Evolutionary conservation across 1,284 basidiomycete species (phyloP), one percentile per base, ranked within the genome.

Genomic region (Cronartium ribicola): DNA sequence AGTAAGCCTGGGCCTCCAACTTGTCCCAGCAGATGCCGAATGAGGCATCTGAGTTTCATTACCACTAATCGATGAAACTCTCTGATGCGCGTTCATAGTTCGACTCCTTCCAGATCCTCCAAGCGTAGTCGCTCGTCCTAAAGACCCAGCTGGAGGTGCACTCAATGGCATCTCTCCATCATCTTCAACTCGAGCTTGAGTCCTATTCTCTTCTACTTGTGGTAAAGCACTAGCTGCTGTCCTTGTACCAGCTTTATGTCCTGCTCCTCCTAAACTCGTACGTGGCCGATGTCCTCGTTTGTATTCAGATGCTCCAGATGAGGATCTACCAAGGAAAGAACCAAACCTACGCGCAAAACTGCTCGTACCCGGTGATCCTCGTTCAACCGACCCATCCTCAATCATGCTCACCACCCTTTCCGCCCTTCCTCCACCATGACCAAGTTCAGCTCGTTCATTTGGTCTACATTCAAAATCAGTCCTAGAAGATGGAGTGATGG

Each of bases 201-300:
- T n/a, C n/a, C n/a, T n/a, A n/a, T n/a, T n/a, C 14, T 79, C 79
- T 20, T 61, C 67, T n/a, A 79, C 79, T 74, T 78, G 79, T 5
- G 79, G 79, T 0, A 79, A 68, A 7, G 78, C 75, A 10, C 77
- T 75, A 0, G 76, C 77, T 14, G 77, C 74, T 36, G 75, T 77
- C 72, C 78, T 78, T 51, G 55, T 75, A 41, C 70, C 63, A 7
- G 76, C 66, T 43, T 76, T 76, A 73, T 8, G 92, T 89, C 75
- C 89, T 87, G 5, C 88, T 87, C 36, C 90, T 84, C 61, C 89
- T 84, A 82, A 89, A 88, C 4, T 84, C 13, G 77, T 77, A 14
- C 77, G 75, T 6, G 73, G 75, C 1, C 78, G 77, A 51, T 78
- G 79, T 0, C 76, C 76, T 75, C 77, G 76, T 64, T 61, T 29